Conservation (phyloP, 2,329 filamentous ascomycete genomes). For the Trichoderma semiorbis region DNA sequence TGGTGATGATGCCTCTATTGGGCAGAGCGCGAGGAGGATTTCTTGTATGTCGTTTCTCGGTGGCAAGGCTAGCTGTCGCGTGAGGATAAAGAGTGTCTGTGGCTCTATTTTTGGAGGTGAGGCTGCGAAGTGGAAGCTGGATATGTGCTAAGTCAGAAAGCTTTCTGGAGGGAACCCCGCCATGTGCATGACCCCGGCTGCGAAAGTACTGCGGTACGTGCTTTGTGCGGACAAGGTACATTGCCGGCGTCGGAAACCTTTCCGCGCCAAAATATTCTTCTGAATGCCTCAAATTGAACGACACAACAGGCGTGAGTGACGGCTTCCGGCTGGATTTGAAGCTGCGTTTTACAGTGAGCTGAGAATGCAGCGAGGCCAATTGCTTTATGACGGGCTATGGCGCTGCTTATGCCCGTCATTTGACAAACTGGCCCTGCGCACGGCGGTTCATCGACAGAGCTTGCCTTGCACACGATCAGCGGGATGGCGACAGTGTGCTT, state of each 20-base stretch:
- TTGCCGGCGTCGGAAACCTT: conserved; percentile 4
- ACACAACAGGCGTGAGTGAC: not conserved
- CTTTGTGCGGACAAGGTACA: not conserved
- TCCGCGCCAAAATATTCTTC: conserved; percentile 10
- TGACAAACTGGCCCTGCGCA: conserved; percentile 38
- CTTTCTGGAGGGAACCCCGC: conserved; percentile 23
- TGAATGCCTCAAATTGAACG: not conserved
- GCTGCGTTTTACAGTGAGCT: not conserved
- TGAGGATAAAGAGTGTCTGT: not conserved
- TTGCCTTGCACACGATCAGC: conserved; percentile 6
- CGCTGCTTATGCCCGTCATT: conserved; percentile 59
- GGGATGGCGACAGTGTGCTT: conserved; percentile 17
- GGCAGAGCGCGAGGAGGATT: not conserved
- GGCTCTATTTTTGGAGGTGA: not conserved
- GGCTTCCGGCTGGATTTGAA: not conserved
- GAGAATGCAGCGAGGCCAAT: conserved; percentile 30
- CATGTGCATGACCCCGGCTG: conserved; percentile 30
- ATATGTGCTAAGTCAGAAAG: not conserved
- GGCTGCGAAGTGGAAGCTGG: not conserved
- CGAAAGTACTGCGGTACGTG: not conserved
- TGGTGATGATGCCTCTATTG: not conserved
- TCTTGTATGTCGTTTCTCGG: not conserved
- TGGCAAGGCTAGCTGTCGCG: not conserved
- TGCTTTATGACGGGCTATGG: conserved; percentile 58
- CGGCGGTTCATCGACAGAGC: conserved; percentile 27